Evolutionary conservation across 371 early-diverging fungal genomes (phyloP).

Genomic region (Fennellomyces sp.): DNA sequence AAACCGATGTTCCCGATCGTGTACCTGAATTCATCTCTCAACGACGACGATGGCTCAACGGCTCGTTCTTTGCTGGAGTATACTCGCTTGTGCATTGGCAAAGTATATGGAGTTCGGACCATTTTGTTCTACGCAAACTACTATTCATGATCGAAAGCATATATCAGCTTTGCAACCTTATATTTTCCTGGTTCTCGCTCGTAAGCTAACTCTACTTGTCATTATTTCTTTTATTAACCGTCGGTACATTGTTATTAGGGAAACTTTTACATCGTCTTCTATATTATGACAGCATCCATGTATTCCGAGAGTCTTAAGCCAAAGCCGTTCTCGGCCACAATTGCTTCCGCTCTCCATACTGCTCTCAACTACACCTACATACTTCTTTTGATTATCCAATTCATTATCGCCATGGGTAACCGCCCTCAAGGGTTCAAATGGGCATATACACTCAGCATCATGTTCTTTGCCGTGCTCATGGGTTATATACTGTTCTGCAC

Average conservation of each 20-base stretch:
- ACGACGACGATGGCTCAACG: slow-evolving; percentile 94
- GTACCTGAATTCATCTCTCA: slow-evolving; percentile 91
- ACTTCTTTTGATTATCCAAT: slow-evolving; percentile 60
- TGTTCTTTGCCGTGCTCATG: slow-evolving; percentile 65
- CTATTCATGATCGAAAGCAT: slow-evolving; percentile 70
- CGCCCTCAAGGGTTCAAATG: slow-evolving; percentile 79
- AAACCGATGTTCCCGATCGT: slow-evolving; percentile 88
- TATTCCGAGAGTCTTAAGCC: slow-evolving; percentile 8
- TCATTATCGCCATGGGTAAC: slow-evolving; percentile 80
- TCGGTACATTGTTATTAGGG: slow-evolving; percentile 36
- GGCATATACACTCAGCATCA: slow-evolving; percentile 60
- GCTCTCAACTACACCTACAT: slow-evolving; percentile 65
- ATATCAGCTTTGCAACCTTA: slow-evolving; percentile 70
- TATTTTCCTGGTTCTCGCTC: slow-evolving; percentile 80
- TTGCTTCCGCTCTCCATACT: slow-evolving; percentile 42
- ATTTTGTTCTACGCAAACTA: slow-evolving; percentile 62
- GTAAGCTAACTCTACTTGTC: slow-evolving; percentile 46
- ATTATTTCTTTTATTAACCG: not conserved
- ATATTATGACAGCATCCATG: slow-evolving; percentile 53
- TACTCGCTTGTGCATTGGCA: slow-evolving; percentile 82
- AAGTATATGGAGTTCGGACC: slow-evolving; percentile 74
- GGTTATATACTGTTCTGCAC: slow-evolving; percentile 63
- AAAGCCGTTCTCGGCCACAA: slow-evolving; percentile 51
- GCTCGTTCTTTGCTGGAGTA: slow-evolving; percentile 94
- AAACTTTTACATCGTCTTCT: slow-evolving; percentile 78